Conservation (phyloP, 2,329 filamentous ascomycete species). For the Fusarium sp. region DNA sequence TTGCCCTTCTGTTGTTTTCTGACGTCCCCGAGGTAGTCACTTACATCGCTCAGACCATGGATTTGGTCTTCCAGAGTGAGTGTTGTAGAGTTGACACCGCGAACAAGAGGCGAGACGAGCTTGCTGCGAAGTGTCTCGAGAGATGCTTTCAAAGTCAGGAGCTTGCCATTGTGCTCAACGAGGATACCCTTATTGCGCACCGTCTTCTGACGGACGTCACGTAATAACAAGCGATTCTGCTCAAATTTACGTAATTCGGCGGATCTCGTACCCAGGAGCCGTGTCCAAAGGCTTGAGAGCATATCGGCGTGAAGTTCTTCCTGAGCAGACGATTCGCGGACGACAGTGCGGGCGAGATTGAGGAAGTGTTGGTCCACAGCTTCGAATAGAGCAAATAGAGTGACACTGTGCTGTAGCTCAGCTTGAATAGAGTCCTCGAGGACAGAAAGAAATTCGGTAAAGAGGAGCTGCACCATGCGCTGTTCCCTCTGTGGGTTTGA, state of each 20-base stretch:
- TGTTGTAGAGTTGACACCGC: constrained; percentile 74
- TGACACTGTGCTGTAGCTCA: constrained; percentile 82
- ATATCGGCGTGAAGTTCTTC: constrained; percentile 84
- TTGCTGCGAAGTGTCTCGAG: constrained; percentile 86
- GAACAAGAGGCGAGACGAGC: constrained; percentile 84
- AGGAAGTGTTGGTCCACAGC: constrained; percentile 90
- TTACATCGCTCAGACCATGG: constrained; percentile 81
- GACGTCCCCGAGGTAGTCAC: constrained; percentile 79
- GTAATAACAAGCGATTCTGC: constrained; percentile 84
- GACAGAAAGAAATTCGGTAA: constrained; percentile 83
- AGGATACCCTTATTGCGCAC: constrained; percentile 88
- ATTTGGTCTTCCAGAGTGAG: constrained; percentile 88
- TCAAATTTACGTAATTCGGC: constrained; percentile 87
- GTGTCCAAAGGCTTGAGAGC: constrained; percentile 86
- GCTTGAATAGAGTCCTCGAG: constrained; percentile 90
- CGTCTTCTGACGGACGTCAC: constrained; percentile 82
- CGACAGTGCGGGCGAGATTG: constrained; percentile 85
- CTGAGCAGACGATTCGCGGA: constrained; percentile 83
- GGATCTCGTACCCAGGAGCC: constrained; percentile 81
- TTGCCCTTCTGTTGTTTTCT: constrained; percentile 84
- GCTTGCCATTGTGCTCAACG: constrained; percentile 85
- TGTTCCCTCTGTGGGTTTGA: constrained; percentile 85
- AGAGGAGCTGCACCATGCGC: constrained; percentile 84
- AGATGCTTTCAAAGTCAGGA: constrained; percentile 86
- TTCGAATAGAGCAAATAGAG: constrained; percentile 90